Evolutionary conservation across 371 early-diverging fungal genomes (phyloP).

Genomic region (Mucor irregularis): DNA sequence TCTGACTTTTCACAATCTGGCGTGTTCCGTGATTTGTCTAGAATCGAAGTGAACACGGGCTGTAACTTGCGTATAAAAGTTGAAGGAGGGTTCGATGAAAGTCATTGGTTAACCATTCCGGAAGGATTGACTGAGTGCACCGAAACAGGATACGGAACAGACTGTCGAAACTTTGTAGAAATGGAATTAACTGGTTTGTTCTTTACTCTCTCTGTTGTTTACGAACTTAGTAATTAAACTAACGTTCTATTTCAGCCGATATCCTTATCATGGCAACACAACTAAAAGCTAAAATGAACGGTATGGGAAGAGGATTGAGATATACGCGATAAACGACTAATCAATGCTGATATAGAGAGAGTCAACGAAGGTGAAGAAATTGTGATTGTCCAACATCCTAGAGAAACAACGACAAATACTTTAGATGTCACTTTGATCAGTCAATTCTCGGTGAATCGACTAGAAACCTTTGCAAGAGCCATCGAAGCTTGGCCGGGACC

Average conservation of each 20-base stretch:
- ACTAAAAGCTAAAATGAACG: constrained; percentile 24
- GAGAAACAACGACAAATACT: neutral
- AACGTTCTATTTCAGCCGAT: constrained; percentile 20
- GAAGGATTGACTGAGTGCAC: constrained; percentile 23
- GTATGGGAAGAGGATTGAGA: constrained; percentile 12
- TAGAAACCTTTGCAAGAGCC: constrained; percentile 53
- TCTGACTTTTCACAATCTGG: constrained; percentile 23
- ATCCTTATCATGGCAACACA: constrained; percentile 33
- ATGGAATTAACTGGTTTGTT: constrained; percentile 32
- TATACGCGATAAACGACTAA: neutral
- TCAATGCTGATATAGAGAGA: neutral
- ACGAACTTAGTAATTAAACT: neutral
- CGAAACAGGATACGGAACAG: constrained; percentile 19
- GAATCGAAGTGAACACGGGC: constrained; percentile 31
- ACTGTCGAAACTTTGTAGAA: constrained; percentile 35
- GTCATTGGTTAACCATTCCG: constrained; percentile 30
- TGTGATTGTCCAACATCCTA: constrained; percentile 8
- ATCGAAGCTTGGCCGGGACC: constrained; percentile 58
- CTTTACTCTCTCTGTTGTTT: neutral
- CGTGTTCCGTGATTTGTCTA: constrained; percentile 39
- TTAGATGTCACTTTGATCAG: constrained; percentile 54
- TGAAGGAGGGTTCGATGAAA: constrained; percentile 14
- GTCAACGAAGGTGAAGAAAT: constrained; percentile 17
- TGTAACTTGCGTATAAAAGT: constrained; percentile 34
- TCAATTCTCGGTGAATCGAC: constrained; percentile 63